Percentiles rank a stretch among this genome's conserved stretches.
phyloP scores from a whole-genome alignment of 2,329 filamentous ascomycete genomes.

The Aspergillus ruber region DNA sequence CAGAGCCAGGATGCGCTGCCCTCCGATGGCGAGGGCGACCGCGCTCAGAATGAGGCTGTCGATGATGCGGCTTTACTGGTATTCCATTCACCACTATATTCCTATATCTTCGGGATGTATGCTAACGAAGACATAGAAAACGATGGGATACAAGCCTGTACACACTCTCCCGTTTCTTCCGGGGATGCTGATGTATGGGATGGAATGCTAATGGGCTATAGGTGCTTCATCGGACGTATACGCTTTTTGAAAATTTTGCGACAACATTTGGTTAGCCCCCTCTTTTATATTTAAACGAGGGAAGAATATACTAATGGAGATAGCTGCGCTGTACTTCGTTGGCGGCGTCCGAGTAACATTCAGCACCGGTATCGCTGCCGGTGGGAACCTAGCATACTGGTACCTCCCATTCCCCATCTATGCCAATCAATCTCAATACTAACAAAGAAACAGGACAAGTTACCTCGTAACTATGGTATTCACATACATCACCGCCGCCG shows the following conservation, averaged over 20 bases:
- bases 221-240: constrained; percentile 53
- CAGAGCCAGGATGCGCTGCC: background rate
- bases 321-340: constrained; percentile 56
- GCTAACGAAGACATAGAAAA: constrained; percentile 33
- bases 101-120: too few species aligned
- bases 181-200: constrained; percentile 3
- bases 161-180: constrained; percentile 8
- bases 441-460: constrained; percentile 43
- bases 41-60: constrained; percentile 19
- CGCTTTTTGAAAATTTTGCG: constrained; percentile 53
- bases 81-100: too few species aligned
- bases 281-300: too few species aligned
- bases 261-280: constrained; percentile 51
- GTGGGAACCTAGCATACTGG: constrained; percentile 57
- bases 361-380: constrained; percentile 56
- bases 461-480: constrained; percentile 56
- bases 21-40: constrained; percentile 14
- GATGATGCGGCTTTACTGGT: constrained; percentile 35
- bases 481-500: constrained; percentile 55
- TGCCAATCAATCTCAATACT: background rate
- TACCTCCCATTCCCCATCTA: constrained; percentile 15
- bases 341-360: constrained; percentile 56
- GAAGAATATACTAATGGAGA: too few species aligned
- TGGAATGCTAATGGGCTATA: constrained; percentile 19
- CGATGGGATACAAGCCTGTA: constrained; percentile 52